phyloP scores from a whole-genome alignment of 768 basidiomycete genomes.

The Clitopilus hobsonii region DNA sequence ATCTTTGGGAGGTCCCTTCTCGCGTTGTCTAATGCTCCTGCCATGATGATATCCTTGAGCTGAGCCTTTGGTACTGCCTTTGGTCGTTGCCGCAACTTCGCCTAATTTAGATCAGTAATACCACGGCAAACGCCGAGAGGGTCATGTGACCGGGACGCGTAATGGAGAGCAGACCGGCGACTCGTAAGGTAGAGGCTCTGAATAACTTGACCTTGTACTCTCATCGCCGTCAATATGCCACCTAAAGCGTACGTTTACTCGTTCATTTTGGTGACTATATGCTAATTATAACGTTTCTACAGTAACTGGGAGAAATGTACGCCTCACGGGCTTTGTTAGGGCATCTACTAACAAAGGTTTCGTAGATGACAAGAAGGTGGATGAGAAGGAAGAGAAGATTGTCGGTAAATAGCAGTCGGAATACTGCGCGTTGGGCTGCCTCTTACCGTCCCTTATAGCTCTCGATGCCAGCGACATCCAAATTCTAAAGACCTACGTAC shows the following conservation, averaged over 20 bases:
- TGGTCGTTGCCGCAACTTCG: background rate
- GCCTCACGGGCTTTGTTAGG: slow-evolving; percentile 13
- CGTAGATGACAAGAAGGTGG: slow-evolving; percentile 81
- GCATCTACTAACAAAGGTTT: slow-evolving; percentile 3
- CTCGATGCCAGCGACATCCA: slow-evolving; percentile 99
- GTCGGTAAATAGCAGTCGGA: slow-evolving; percentile 45
- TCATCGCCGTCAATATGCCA: slow-evolving; percentile 56
- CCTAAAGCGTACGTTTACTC: slow-evolving; percentile 80
- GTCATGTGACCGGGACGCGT: slow-evolving; percentile 29
- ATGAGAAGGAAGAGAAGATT: slow-evolving; percentile 95
- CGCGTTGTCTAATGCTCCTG: slow-evolving; percentile 89
- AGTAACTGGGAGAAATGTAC: slow-evolving; percentile 99
- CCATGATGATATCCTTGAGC: slow-evolving; percentile 54
- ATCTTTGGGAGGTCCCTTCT: slow-evolving; percentile 85
- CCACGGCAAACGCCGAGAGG: slow-evolving; percentile 12
- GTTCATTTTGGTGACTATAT: slow-evolving; percentile 5
- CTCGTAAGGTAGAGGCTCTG: slow-evolving; percentile 1
- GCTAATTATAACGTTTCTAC: slow-evolving; percentile 4
- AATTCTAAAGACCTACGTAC: slow-evolving; percentile 96
- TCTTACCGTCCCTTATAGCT: slow-evolving; percentile 40
- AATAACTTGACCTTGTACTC: slow-evolving; percentile 16
- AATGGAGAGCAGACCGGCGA: slow-evolving; percentile 14
- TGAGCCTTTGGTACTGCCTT: slow-evolving; percentile 3
- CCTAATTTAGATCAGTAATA: background rate
- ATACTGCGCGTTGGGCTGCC: too few species aligned